Evolutionary conservation across 2,329 filamentous ascomycete species (phyloP).

Genomic region (Colletotrichum salicis): DNA sequence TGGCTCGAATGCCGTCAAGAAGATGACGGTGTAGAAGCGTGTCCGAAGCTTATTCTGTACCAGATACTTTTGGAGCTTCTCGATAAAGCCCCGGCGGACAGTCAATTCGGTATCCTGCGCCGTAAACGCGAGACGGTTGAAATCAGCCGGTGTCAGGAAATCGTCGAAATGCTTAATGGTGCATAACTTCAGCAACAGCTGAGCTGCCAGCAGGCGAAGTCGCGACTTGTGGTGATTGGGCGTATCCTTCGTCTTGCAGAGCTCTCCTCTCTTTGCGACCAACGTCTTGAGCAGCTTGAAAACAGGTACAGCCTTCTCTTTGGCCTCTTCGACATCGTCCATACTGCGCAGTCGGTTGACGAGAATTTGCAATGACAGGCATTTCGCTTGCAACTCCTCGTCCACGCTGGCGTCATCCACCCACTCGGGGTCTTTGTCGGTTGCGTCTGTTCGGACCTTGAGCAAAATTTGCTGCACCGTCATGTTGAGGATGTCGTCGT

Average conservation of each 20-base stretch:
- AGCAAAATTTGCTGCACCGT: slow-evolving; percentile 80
- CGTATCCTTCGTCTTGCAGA: slow-evolving; percentile 79
- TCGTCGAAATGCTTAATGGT: slow-evolving; percentile 80
- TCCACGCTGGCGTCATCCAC: slow-evolving; percentile 75
- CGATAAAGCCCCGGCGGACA: slow-evolving; percentile 82
- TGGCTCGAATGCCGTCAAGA: slow-evolving; percentile 92
- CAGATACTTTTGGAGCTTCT: slow-evolving; percentile 91
- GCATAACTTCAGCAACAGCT: slow-evolving; percentile 85
- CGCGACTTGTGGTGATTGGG: slow-evolving; percentile 81
- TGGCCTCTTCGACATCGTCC: slow-evolving; percentile 61
- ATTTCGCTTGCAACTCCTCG: slow-evolving; percentile 85
- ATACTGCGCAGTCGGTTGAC: slow-evolving; percentile 82
- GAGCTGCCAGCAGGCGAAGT: slow-evolving; percentile 84
- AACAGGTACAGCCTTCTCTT: slow-evolving; percentile 73
- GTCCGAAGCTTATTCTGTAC: slow-evolving; percentile 74
- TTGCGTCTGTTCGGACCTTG: slow-evolving; percentile 72
- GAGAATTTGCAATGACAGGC: slow-evolving; percentile 83
- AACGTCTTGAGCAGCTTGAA: slow-evolving; percentile 84
- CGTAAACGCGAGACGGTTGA: slow-evolving; percentile 83
- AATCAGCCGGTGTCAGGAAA: slow-evolving; percentile 76
- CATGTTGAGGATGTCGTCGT: slow-evolving; percentile 82
- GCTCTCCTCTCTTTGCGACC: slow-evolving; percentile 79
- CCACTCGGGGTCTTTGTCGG: slow-evolving; percentile 70
- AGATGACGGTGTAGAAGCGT: slow-evolving; percentile 90
- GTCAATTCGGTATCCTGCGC: slow-evolving; percentile 80